Evolutionary conservation across 345 rosid genomes (phyloP), one percentile per base, ranked within the genome.

Genomic region (Hibiscus tridactylites): DNA sequence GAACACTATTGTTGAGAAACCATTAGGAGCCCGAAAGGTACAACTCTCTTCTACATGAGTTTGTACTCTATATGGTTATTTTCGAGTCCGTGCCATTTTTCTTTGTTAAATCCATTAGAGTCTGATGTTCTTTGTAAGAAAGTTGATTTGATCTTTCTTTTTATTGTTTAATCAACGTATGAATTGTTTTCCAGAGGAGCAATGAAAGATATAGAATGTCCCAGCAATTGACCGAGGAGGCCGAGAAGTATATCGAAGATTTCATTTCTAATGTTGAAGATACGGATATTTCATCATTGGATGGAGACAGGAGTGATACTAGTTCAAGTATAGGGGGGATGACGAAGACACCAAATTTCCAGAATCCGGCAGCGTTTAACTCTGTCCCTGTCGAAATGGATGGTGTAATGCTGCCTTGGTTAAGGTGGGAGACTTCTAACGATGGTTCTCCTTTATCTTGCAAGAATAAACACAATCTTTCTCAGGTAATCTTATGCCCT

Each of bases 251-350:
- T 78, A 82, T 95, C 4, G 93, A 90, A 76, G 97, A 92, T 68
- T 92, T 95, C 85, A 85, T 95, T 75, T 90, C 86, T 2, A 95
- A 85, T 78, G 84, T 95, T 63, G 97, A 95, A 79, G 97, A 95
- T 78, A 90, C 97, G 0, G 99, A 95, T 79, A 88, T 95, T 57
- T 95, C 97, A 58, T 95, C 99, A 4, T 53, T 95, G 44, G 99
- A 95, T 61, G 99, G 96, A 68, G 97, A 92, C 79, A 83, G 88
- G 77, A 92, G 97, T 68, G 99, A 95, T 70, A 86, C 97, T 9
- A 90, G 96, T 83, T 92, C 99, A 35, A 78, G 79, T 73, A 76
- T 90, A 4, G 93, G 93, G 57, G 87, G 88, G 68, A 72, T 60
- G 33, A 29, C 42, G 11, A 88, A 86, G 84, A 64, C 78, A 8